Base-by-base conservation (phyloP, 257 asterid genomes). In the Plantago major region DNA sequence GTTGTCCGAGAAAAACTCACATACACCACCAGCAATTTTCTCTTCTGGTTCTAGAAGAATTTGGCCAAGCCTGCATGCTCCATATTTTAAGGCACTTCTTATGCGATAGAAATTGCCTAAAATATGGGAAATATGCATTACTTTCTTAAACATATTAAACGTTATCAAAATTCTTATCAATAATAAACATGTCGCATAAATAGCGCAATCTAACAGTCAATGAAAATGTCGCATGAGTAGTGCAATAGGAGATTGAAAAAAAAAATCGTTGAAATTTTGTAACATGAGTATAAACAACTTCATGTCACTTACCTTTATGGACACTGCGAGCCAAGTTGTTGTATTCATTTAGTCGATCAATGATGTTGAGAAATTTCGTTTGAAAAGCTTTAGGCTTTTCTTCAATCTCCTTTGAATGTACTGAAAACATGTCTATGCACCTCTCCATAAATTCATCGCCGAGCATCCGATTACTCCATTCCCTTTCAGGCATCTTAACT, bases 251-350 rank as follows among this genome's bases (percentile, higher is more conserved):
- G n/a, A 42, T 30, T 49, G 48, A n/a, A n/a, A 46, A 18, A 59
- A 65, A 65, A 46, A 16, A 58, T 55, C 67, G 69, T 33, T 46
- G 11, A 11, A 54, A 65, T 47, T 60, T 17, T 52, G 54, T n/a
- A n/a, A n/a, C n/a, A n/a, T n/a, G n/a, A n/a, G n/a, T n/a, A 51
- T 62, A 40, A 58, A 37, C 7, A 42, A 62, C 1, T n/a, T 9
- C 37, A 52, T 40, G n/a, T 72, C 13, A 28, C 57, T 49, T 58
- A 91, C 98, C 98, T 86, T 77, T 78, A 71, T 86, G 80, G 54
- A 91, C 98, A 70, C 98, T 91, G 67, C 98, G 95, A 22, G 96
- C 98, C 33, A 91, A 91, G 85, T 88, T 91, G 65, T 91, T 91
- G 63, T 77, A 72, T 68, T 82, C 88, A 74, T 78, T 85, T 71